Evolutionary conservation across 2,329 filamentous ascomycete genomes (phyloP), one percentile per base, ranked within the genome.

Genomic region (Nigrospora sphaerica): DNA sequence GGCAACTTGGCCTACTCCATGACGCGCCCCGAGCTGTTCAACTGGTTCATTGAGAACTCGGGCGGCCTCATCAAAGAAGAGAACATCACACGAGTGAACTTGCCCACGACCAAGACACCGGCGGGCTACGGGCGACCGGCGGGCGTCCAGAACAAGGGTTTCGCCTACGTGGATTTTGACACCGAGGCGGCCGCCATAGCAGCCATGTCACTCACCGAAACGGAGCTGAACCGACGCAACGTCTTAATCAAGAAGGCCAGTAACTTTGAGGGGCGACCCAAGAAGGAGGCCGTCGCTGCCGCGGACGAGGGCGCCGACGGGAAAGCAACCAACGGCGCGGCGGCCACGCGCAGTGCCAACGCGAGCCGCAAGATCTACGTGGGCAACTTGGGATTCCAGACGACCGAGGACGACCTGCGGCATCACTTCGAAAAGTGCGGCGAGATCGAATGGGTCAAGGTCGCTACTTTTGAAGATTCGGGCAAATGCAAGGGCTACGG

Each of bases 401-500:
- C 83, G 5, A 90, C 84, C 7, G 86, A 92, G 57, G 89, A 95
- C 46, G 83, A 88, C 56, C 67, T 98, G 42, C 74, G 81, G 54
- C 76, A 83, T 52, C 88, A 95, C 62, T 97, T 95, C 64, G 77
- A 77, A 42, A 88, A 85, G 63, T 97, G 92, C 62, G 93, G 93
- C 43, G 75, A 84, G 51, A 81, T 97, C 51, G 80, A 84, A 45
- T 87, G 87, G 70, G 78, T 89, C 53, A 92, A 95, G 68, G 74
- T 97, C 54, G 93, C 93, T 3, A 95, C 91, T 1, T 98, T 98
- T 62, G 88, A 97, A 66, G 95, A 98, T 65, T 85, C 85, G 17
- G 93, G 93, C 38, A 98, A 97, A 71, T 98, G 93, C 73, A 97
- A 97, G 71, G 95, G 93, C 16, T 98, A 86, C 68, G 93, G 85